These are phyloP conservation scores for Funneliformis geosporum DNA, from an alignment of 192 early-diverging fungal genomes.

Conservation along the genomic window DNA sequence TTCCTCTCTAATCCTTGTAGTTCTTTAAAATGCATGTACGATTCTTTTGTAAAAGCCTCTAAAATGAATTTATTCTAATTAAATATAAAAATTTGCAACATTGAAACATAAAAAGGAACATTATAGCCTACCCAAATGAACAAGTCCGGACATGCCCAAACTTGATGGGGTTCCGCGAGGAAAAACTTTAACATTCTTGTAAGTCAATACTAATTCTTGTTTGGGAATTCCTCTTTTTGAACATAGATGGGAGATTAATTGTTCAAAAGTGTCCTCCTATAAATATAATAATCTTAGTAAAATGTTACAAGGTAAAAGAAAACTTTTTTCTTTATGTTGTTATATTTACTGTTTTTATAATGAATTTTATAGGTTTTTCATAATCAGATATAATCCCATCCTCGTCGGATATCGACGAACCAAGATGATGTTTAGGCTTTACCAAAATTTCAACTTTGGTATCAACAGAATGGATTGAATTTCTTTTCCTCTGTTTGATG, in stretches of 20 bases:
- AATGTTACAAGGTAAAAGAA: not conserved
- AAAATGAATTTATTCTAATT: not conserved
- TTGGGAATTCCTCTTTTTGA: conserved; percentile 15
- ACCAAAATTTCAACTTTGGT: conserved; percentile 22
- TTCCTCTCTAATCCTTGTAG: not conserved
- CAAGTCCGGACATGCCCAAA: conserved; percentile 27
- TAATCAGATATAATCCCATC: not conserved
- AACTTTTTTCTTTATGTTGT: not conserved
- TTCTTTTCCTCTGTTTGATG: not conserved
- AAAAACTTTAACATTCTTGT: conserved; percentile 33
- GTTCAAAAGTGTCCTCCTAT: conserved; percentile 31
- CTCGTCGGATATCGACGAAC: not conserved
- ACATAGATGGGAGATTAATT: conserved; percentile 17
- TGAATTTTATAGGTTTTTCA: conserved; percentile 33
- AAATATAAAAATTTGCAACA: not conserved
- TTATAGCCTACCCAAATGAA: conserved; percentile 10
- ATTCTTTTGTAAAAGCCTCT: conserved; percentile 25
- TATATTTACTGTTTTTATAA: conserved; percentile 23
- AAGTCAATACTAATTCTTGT: conserved; percentile 26
- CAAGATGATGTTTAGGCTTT: not conserved
- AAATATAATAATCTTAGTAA: not conserved
- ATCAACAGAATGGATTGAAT: not conserved
- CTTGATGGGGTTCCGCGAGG: conserved; percentile 28
- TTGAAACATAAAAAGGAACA: not conserved
- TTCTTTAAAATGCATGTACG: conserved; percentile 24